Evolutionary conservation across 495 filamentous ascomycete species (phyloP).

Genomic region (Pseudoneurospora amorphoporcata): DNA sequence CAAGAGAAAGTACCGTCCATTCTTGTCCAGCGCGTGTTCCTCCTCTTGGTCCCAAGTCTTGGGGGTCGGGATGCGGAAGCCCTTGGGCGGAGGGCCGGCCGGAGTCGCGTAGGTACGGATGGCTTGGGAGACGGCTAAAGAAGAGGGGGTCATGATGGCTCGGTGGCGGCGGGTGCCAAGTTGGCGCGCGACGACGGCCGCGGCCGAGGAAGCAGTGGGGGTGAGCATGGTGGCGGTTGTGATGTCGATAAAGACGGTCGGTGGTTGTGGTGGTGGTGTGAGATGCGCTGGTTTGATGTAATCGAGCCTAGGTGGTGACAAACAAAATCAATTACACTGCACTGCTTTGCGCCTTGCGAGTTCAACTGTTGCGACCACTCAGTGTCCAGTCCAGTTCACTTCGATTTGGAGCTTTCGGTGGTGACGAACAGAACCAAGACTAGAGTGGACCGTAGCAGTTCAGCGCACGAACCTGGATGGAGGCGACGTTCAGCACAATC

Average conservation of each 20-base stretch:
- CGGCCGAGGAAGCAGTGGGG: slow-evolving; percentile 17
- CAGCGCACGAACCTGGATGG: slow-evolving; percentile 7
- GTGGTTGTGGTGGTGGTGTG: background rate
- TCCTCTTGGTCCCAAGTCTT: slow-evolving; percentile 60
- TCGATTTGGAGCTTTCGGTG: background rate
- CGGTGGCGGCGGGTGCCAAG: slow-evolving; percentile 15
- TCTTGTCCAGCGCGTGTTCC: slow-evolving; percentile 66
- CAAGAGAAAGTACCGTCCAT: slow-evolving; percentile 87
- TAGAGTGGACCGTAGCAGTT: background rate
- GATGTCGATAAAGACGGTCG: background rate
- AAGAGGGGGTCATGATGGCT: slow-evolving; percentile 22
- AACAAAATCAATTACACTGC: background rate
- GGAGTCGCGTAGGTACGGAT: slow-evolving; percentile 62
- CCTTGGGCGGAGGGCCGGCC: slow-evolving; percentile 61
- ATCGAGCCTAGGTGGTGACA: background rate
- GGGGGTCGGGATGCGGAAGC: slow-evolving; percentile 61
- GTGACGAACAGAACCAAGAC: background rate
- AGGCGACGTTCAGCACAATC: slow-evolving; percentile 4
- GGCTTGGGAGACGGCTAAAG: slow-evolving; percentile 5
- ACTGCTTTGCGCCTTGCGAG: background rate
- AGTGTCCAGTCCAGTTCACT: background rate
- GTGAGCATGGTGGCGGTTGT: slow-evolving; percentile 8
- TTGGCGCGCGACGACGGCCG: slow-evolving; percentile 29
- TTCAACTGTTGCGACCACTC: background rate
- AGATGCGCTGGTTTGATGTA: background rate